A percentile compares a stretch with the other conserved stretches of the same genome.
These are phyloP conservation scores for Pharus latifolius DNA, from an alignment of 176 grass and related monocot genomes.

Conservation along the genomic window DNA sequence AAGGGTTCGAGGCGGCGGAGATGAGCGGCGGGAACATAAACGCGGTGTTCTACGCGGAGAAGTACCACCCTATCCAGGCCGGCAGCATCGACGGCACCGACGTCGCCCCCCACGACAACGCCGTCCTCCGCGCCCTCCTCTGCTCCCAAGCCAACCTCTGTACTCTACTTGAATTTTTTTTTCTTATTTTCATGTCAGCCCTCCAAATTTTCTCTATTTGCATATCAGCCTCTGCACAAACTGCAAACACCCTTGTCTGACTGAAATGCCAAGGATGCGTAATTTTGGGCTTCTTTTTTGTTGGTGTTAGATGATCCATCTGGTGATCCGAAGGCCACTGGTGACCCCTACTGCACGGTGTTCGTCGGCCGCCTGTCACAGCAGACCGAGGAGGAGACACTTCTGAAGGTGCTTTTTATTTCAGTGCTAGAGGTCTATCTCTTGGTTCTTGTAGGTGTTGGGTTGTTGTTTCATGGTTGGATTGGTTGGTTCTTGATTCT, in stretches of 20 bases:
- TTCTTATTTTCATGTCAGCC: not conserved
- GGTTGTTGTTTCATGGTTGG: not conserved
- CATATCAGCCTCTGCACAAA: no score
- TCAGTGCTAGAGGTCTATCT: not conserved
- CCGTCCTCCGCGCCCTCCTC: conserved; percentile 70
- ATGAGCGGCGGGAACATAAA: conserved; percentile 30
- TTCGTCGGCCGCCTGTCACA: conserved; percentile 70
- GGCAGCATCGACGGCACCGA: conserved; percentile 99
- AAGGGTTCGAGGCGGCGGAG: no score
- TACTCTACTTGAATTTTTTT: conserved; percentile 14
- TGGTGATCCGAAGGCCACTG: conserved; percentile 65
- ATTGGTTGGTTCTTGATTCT: conserved; percentile 3
- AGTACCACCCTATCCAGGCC: conserved; percentile 86
- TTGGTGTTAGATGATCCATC: conserved; percentile 66
- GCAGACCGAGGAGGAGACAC: conserved; percentile 57
- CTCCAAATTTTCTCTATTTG: not conserved
- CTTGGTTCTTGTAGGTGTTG: not conserved
- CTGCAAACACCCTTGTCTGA: no score
- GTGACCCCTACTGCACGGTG: conserved; percentile 78
- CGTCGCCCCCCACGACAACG: conserved; percentile 83
- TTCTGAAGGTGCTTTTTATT: conserved; percentile 66
- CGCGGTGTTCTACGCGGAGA: conserved; percentile 81
- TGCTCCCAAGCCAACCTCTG: conserved; percentile 84
- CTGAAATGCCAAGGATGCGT: not conserved
- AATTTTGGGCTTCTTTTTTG: not conserved